Evolutionary conservation across 257 asterid species (phyloP).

Genomic region (Solanum sejunctum): DNA sequence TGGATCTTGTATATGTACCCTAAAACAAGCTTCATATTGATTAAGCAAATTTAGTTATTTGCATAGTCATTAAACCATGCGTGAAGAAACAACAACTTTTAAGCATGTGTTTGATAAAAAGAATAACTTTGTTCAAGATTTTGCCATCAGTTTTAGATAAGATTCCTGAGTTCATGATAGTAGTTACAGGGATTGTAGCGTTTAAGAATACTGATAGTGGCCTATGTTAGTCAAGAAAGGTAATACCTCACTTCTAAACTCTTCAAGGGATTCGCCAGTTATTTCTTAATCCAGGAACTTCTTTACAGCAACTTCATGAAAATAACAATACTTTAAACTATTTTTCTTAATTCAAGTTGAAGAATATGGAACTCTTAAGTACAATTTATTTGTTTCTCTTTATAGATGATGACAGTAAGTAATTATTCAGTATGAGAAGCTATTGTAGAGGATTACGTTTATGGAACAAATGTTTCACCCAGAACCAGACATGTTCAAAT

Average conservation of each 20-base stretch:
- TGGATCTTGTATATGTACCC: too few species aligned
- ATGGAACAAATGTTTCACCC: background rate
- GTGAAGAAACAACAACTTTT: background rate
- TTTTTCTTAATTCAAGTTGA: background rate
- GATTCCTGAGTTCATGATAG: background rate
- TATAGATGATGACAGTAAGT: background rate
- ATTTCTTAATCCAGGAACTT: constrained; percentile 81
- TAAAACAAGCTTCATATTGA: background rate
- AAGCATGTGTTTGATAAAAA: background rate
- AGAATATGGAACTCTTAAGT: background rate
- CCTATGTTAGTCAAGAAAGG: background rate
- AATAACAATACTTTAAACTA: constrained; percentile 5
- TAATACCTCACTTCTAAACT: constrained; percentile 88
- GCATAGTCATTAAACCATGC: background rate
- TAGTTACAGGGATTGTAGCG: background rate
- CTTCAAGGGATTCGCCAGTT: constrained; percentile 89
- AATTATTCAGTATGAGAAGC: background rate
- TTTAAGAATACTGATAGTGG: background rate
- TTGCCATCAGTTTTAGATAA: too few species aligned
- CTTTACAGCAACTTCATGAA: constrained; percentile 78
- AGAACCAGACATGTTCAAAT: background rate
- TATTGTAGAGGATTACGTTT: background rate
- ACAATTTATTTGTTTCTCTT: background rate
- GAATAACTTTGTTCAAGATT: background rate
- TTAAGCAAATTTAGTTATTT: background rate